Conservation (phyloP, 2,329 filamentous ascomycete genomes). For the Pseudonectria foliicola region DNA sequence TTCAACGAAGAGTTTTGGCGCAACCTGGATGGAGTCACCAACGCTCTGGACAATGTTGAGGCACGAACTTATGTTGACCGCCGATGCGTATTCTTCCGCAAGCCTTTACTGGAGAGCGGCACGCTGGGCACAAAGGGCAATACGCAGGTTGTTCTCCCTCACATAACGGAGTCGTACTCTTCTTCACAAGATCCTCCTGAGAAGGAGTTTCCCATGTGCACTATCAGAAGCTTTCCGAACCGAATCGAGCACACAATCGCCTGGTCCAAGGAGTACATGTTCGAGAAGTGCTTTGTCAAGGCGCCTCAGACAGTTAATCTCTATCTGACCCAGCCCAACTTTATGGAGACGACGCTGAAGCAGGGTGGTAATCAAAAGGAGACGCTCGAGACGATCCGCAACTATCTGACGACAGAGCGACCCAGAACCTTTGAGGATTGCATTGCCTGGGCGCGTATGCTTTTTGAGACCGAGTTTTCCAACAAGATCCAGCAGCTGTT, state of each 20-base stretch:
- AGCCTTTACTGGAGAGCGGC: conserved; percentile 90
- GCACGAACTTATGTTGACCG: conserved; percentile 94
- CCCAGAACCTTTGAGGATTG: conserved; percentile 92
- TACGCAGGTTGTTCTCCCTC: conserved; percentile 88
- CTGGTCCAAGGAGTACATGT: conserved; percentile 86
- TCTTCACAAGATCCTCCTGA: conserved; percentile 92
- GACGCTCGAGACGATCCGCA: conserved; percentile 81
- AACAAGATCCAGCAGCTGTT: conserved; percentile 93
- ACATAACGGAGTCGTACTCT: conserved; percentile 92
- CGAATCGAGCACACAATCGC: conserved; percentile 98
- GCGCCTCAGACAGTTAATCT: conserved; percentile 91
- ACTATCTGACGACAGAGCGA: conserved; percentile 87
- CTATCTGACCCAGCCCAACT: conserved; percentile 87
- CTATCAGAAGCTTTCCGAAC: conserved; percentile 93
- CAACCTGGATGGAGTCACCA: conserved; percentile 82
- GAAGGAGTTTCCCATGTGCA: conserved; percentile 99
- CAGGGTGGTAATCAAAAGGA: conserved; percentile 93
- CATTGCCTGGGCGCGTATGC: conserved; percentile 85
- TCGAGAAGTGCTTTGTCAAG: conserved; percentile 89
- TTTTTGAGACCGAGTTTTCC: conserved; percentile 96
- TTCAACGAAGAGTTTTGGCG: conserved; percentile 95
- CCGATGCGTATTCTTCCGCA: conserved; percentile 96
- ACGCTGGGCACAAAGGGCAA: conserved; percentile 99
- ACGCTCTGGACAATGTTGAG: conserved; percentile 95
- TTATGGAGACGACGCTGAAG: conserved; percentile 78